Evolutionary conservation across 495 filamentous ascomycete species (phyloP).

Genomic region (Sordaria brevicollis): DNA sequence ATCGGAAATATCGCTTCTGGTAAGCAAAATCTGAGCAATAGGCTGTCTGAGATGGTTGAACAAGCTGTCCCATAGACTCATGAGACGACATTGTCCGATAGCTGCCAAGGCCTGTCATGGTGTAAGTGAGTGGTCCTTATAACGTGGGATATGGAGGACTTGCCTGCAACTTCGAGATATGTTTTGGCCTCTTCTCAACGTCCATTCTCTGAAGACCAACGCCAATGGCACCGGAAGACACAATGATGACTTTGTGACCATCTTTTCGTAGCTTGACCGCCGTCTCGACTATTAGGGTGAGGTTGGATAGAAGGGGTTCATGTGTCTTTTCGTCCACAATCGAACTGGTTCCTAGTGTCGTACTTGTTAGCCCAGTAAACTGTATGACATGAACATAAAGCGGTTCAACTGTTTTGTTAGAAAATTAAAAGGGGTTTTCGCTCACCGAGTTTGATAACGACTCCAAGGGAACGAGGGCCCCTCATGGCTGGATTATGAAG

Average conservation of each 20-base stretch:
- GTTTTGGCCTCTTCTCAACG: constrained; percentile 77
- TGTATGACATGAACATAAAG: neutral
- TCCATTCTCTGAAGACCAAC: constrained; percentile 85
- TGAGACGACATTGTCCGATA: constrained; percentile 90
- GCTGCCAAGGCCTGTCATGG: constrained; percentile 73
- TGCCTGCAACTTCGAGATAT: constrained; percentile 76
- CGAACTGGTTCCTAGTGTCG: constrained; percentile 73
- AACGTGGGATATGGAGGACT: neutral
- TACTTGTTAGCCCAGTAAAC: neutral
- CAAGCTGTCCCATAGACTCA: constrained; percentile 88
- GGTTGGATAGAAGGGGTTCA: constrained; percentile 83
- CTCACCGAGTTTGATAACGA: constrained; percentile 93
- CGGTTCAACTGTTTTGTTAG: neutral
- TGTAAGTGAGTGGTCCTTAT: neutral
- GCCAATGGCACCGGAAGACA: constrained; percentile 93
- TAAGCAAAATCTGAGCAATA: constrained; percentile 87
- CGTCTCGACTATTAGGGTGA: constrained; percentile 87
- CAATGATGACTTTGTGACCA: constrained; percentile 89
- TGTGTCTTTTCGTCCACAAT: constrained; percentile 97
- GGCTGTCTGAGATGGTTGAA: constrained; percentile 82
- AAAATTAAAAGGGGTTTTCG: neutral
- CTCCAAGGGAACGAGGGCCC: constrained; percentile 47
- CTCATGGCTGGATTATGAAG: constrained; percentile 33
- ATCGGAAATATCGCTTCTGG: constrained; percentile 95
- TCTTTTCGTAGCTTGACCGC: constrained; percentile 73